Evolutionary conservation across 2,329 filamentous ascomycete genomes (phyloP).

Genomic region (Penicillium hesseltinei): DNA sequence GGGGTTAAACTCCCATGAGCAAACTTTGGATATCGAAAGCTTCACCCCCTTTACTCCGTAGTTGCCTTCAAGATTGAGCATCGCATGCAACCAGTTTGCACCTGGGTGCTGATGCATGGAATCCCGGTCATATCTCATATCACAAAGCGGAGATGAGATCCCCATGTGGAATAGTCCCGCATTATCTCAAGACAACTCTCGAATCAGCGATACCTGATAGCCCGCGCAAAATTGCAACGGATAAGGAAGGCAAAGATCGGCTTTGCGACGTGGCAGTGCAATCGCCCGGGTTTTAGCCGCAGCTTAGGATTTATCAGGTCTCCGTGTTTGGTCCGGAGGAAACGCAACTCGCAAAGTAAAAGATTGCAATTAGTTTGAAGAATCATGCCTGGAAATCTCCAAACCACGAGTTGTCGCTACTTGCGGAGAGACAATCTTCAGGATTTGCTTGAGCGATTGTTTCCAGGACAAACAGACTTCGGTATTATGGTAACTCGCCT

Average conservation of each 20-base stretch:
- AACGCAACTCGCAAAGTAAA: not conserved
- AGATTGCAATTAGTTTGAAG: not conserved
- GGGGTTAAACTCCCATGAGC: no score
- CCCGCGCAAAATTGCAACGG: not conserved
- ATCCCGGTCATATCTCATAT: not conserved
- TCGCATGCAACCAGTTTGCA: not conserved
- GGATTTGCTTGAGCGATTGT: not conserved
- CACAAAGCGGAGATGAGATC: not conserved
- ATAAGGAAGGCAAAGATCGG: not conserved
- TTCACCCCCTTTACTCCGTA: not conserved
- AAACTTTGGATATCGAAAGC: not conserved
- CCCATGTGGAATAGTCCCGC: not conserved
- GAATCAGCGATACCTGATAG: not conserved
- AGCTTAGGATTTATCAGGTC: not conserved
- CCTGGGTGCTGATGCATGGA: not conserved
- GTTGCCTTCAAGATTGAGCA: not conserved
- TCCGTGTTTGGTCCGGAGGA: not conserved
- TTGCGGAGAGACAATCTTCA: not conserved
- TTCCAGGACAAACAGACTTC: not conserved
- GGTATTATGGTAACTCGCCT: not conserved
- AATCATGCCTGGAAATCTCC: not conserved
- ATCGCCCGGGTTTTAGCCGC: not conserved
- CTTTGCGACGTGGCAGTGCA: not conserved
- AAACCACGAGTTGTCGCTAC: not conserved
- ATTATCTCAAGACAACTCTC: not conserved